A percentile compares a stretch with the other conserved stretches of the same genome.
Evolutionary conservation across 768 basidiomycete species (phyloP).

Genomic region (Rhizopogon sp.): DNA sequence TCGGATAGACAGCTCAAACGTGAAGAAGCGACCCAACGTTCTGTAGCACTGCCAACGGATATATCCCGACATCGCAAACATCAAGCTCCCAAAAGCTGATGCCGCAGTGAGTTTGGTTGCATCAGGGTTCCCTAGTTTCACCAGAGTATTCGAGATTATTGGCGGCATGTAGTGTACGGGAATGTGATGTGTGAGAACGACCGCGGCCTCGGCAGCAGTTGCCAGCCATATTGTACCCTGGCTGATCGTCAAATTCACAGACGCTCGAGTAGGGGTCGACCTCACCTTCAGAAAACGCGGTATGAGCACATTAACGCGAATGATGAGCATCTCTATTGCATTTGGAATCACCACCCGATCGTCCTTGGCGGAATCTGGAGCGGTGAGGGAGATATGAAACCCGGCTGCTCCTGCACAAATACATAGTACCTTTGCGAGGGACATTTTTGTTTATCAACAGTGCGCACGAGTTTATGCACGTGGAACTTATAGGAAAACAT

Average conservation of each 20-base stretch:
- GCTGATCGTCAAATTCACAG: not conserved
- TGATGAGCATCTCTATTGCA: not conserved
- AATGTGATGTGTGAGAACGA: not conserved
- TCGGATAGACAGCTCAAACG: slow-evolving; percentile 38
- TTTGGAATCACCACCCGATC: not conserved
- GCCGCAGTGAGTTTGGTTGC: not conserved
- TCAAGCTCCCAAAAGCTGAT: not conserved
- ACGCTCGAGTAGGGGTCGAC: not conserved
- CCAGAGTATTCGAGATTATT: not conserved
- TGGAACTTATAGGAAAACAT: too few relatives aligned
- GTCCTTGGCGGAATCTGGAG: not conserved
- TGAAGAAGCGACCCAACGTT: slow-evolving; percentile 35
- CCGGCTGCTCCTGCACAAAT: not conserved
- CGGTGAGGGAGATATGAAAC: not conserved
- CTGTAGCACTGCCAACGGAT: slow-evolving; percentile 23
- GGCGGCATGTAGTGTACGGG: not conserved
- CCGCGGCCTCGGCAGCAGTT: not conserved
- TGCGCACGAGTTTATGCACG: not conserved
- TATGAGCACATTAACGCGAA: not conserved
- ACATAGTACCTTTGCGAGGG: not conserved
- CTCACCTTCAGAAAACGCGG: not conserved
- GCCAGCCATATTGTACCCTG: not conserved
- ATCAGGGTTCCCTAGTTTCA: not conserved
- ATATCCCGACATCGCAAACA: slow-evolving; percentile 14
- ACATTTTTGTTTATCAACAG: not conserved